Evolutionary conservation across 106 monocot species (phyloP).

Genomic region (Platanthera zijinensis): DNA sequence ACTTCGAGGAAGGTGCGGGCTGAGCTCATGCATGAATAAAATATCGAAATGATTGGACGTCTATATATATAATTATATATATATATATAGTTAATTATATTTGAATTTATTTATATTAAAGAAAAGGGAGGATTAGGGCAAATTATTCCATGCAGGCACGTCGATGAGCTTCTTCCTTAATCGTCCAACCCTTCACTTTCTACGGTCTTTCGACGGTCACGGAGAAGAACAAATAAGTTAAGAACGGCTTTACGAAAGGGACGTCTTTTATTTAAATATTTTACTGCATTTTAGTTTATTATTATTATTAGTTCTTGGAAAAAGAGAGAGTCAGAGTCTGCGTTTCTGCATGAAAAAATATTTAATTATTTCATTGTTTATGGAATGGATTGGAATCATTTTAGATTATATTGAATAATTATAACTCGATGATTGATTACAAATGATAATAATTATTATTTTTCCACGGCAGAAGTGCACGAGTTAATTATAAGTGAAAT

Average conservation of each 20-base stretch:
- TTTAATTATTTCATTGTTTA: not conserved
- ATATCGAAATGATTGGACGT: not conserved
- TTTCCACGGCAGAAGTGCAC: no score
- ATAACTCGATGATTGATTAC: not conserved
- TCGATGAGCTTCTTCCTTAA: not conserved
- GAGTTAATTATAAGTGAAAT: no score
- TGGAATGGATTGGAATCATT: not conserved
- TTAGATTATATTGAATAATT: not conserved
- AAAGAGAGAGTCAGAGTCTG: not conserved
- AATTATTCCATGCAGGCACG: slow-evolving; percentile 9
- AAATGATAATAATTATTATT: no score
- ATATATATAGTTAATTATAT: not conserved
- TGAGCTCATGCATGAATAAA: slow-evolving; percentile 1
- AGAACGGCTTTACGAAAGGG: not conserved
- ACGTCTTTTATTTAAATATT: not conserved
- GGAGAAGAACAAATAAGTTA: not conserved
- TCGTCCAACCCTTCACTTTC: slow-evolving; percentile 8
- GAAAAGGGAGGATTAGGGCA: slow-evolving; percentile 5
- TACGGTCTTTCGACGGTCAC: not conserved
- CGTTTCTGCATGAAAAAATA: not conserved
- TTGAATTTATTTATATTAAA: not conserved
- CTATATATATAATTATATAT: not conserved
- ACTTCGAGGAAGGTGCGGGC: slow-evolving; percentile 8
- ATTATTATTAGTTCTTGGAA: not conserved
- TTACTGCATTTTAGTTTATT: not conserved